A percentile compares a stretch with the other conserved stretches of the same genome.
phyloP scores from a whole-genome alignment of 768 basidiomycete genomes.

The Lentinula raphanica region DNA sequence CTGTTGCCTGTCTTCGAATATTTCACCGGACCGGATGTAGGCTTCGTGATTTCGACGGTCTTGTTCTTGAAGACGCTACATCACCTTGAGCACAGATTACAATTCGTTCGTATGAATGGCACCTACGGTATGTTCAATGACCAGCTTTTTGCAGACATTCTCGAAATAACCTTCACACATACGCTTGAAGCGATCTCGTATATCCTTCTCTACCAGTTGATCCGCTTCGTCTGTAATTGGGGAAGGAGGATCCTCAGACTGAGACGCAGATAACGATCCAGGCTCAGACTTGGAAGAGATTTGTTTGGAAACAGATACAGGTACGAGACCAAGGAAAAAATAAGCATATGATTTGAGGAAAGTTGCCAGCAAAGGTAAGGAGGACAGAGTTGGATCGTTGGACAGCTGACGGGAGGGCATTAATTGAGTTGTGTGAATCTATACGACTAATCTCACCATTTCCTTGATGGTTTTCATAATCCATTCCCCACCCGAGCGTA shows the following conservation, averaged over 20 bases:
- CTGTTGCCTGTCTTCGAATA: slow-evolving; percentile 98
- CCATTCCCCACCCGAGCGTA: slow-evolving; percentile 77
- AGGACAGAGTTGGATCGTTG: slow-evolving; percentile 80
- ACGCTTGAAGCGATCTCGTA: slow-evolving; percentile 82
- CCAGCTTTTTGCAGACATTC: slow-evolving; percentile 82
- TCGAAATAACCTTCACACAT: slow-evolving; percentile 95
- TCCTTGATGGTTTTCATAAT: slow-evolving; percentile 85
- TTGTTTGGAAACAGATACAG: slow-evolving; percentile 52
- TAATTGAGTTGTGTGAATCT: slow-evolving; percentile 10
- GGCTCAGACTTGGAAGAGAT: slow-evolving; percentile 49
- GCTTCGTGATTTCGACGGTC: slow-evolving; percentile 97
- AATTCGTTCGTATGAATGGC: not conserved
- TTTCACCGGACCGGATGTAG: slow-evolving; percentile 98
- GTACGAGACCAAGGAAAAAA: slow-evolving; percentile 78
- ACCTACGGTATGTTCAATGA: slow-evolving; percentile 84
- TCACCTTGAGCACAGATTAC: not conserved
- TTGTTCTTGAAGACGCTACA: slow-evolving; percentile 90
- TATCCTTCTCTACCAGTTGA: slow-evolving; percentile 56
- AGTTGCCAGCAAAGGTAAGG: slow-evolving; percentile 83
- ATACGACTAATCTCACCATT: slow-evolving; percentile 47
- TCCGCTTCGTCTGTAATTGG: slow-evolving; percentile 32
- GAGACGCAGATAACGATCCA: slow-evolving; percentile 44
- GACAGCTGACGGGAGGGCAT: slow-evolving; percentile 53
- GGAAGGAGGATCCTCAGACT: slow-evolving; percentile 21
- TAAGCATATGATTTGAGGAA: slow-evolving; percentile 92